Evolutionary conservation across 139 green algal genomes (phyloP), one percentile per base, ranked within the genome.

Genomic region (Ulvella scutata): DNA sequence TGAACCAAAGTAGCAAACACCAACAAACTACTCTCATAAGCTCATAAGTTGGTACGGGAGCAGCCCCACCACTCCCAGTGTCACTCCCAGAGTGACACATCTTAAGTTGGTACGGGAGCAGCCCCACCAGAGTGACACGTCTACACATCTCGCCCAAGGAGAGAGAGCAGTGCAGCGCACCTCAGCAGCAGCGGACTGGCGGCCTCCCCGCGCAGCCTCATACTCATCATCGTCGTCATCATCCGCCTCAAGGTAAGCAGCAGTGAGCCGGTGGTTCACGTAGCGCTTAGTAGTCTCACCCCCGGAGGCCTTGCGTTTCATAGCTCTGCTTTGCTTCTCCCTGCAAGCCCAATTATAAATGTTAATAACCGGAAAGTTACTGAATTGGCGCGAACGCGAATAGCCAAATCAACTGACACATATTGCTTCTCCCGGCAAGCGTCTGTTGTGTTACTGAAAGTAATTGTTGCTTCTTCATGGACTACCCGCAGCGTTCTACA

Each of bases 191-290:
- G 31, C n/a, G 31, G 51, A 34, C n/a, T 26, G n/a, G n/a, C 31
- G 51, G 10, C n/a, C 31, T 26, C n/a, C 20, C 33, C 51, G 10
- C 9, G 51, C n/a, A 36, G 31, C n/a, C 6, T 26, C 51, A 67
- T 67, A 67, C 7, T 67, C 51, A 67, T 67, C 51, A 23, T 67
- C 51, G 33, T 67, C 51, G 20, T 67, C 51, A 67, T 67, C 51
- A 29, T 67, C 51, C 33, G 51, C 51, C 20, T 67, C 51, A 13
- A 67, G 33, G 51, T 36, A 67, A 31, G 51, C n/a, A 13, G 33
- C 51, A 29, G n/a, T 67, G 17, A 67, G 31, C 13, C 51, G 51
- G 31, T 67, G 51, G 31, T n/a, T 36, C 13, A 67, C 51, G 20
- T n/a, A 26, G 31, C 51, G 10, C 51, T 26, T 34, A 10, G n/a